Evolutionary conservation across 2,329 filamentous ascomycete species (phyloP), one percentile per base, ranked within the genome.

Genomic region (Aureobasidium sp.): DNA sequence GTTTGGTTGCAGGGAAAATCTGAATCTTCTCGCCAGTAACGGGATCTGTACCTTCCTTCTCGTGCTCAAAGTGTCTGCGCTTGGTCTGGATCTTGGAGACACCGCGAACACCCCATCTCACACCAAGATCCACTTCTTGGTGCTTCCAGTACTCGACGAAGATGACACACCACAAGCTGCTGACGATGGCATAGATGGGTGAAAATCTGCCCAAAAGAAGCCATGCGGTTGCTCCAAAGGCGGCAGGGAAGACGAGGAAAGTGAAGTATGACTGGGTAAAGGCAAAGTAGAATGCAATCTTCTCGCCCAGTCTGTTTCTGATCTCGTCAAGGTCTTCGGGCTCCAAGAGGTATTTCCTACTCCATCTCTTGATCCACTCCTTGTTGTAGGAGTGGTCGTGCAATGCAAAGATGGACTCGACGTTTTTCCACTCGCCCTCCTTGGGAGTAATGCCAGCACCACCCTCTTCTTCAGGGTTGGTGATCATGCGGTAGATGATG

Each of bases 111-210:
- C 87, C 86, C 91, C 91, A 97, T 61, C 88, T 81, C 14, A 95
- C 81, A 7, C 85, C 84, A 6, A 97, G 75, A 64, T 97, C 90
- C 1, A 84, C 76, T 68, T 97, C 89, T 67, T 94, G 88, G 62
- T 91, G 86, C 72, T 94, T 95, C 91, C 91, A 97, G 69, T 87
- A 95, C 66, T 97, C 91, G 54, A 95, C 86, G 65, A 96, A 96
- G 42, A 91, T 74, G 2, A 93, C 83, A 54, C 85, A 85, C 88
- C 90, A 95, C n/a, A 95, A 72, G 29, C 83, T 85, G 64, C 85
- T 90, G 39, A 85, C 76, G 1, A 90, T 68, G 12, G 86, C 88
- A 62, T 94, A 96, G 45, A 90, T 69, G 54, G 83, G 80, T 1
- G 90, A 95, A 70, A 90, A 97, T 54, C 85, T 80, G 7, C 89